Evolutionary conservation across 176 grass and related monocot species (phyloP).

Genomic region (Secale cereale): DNA sequence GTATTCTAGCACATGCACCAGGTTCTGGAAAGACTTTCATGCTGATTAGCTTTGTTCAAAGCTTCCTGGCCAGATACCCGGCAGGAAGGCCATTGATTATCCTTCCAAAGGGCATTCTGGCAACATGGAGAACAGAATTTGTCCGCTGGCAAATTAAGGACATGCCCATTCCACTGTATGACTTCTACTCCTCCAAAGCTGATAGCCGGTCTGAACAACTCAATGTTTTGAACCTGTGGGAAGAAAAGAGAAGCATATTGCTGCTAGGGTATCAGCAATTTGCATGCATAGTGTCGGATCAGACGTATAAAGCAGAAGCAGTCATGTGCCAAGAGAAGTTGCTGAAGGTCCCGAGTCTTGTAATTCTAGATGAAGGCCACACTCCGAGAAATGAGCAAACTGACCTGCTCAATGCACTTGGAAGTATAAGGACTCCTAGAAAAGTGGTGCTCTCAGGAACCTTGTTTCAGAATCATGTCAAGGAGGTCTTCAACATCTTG

Average conservation of each 20-base stretch:
- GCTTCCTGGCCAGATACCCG: conserved; percentile 73
- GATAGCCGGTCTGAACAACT: conserved; percentile 50
- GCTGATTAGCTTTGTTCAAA: conserved; percentile 84
- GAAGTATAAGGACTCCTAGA: conserved; percentile 57
- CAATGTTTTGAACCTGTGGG: conserved; percentile 66
- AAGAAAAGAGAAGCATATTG: conserved; percentile 68
- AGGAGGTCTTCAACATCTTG: conserved; percentile 82
- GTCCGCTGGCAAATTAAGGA: conserved; percentile 64
- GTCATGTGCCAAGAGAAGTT: conserved; percentile 54
- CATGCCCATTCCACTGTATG: conserved; percentile 45
- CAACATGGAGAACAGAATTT: conserved; percentile 79
- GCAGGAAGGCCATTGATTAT: conserved; percentile 63
- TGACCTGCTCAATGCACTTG: conserved; percentile 57
- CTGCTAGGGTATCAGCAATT: conserved; percentile 82
- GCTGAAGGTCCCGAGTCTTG: conserved; percentile 62
- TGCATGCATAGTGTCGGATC: conserved; percentile 50
- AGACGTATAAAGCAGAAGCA: conserved; percentile 12
- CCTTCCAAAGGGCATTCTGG: conserved; percentile 81
- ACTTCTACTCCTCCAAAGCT: conserved; percentile 74
- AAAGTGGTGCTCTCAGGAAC: conserved; percentile 88
- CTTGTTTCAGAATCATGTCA: conserved; percentile 84
- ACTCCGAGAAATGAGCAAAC: conserved; percentile 80
- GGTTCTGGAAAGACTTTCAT: conserved; percentile 92
- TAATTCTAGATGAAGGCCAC: conserved; percentile 94
- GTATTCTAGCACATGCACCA: conserved; percentile 88